Conservation (phyloP, 306 rosid species). For the Vigna reflexopilosa region DNA sequence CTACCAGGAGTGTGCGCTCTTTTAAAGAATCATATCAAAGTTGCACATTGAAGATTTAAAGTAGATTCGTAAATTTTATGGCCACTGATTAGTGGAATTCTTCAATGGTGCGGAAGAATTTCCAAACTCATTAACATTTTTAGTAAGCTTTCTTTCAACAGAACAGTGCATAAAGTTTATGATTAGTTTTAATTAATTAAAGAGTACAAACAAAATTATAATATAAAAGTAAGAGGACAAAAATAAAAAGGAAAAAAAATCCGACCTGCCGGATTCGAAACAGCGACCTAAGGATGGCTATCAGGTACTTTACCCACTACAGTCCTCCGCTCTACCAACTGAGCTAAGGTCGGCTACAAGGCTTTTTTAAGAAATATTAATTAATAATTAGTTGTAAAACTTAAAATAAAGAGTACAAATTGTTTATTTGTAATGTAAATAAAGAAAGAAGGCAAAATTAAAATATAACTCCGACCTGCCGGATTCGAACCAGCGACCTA, state of each 20-base stretch:
- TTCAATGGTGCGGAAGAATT: not conserved
- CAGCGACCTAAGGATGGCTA: constrained; percentile 44
- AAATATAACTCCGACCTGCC: constrained; percentile 29
- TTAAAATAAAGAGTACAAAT: not conserved
- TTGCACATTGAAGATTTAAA: not conserved
- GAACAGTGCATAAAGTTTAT: not conserved
- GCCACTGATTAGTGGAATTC: not conserved
- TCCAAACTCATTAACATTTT: not conserved
- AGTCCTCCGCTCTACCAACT: constrained; percentile 54
- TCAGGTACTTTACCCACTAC: not conserved
- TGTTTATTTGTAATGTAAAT: too few relatives aligned
- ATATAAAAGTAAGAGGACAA: not conserved
- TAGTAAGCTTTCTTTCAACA: not conserved
- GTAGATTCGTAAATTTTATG: not conserved
- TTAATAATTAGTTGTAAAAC: too few relatives aligned
- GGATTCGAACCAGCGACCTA: constrained; percentile 50
- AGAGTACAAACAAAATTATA: not conserved
- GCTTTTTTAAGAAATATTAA: too few relatives aligned
- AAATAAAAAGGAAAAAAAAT: not conserved
- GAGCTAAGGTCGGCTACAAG: constrained; percentile 7
- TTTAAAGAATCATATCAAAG: not conserved
- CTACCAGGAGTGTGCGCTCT: not conserved
- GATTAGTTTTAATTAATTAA: not conserved
- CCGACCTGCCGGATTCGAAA: constrained; percentile 51
- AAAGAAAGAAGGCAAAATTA: not conserved